A percentile compares a stretch with the other conserved stretches of the same genome.
Conservation (phyloP, 2,329 filamentous ascomycete genomes). For the Colletotrichum theobromicola region DNA sequence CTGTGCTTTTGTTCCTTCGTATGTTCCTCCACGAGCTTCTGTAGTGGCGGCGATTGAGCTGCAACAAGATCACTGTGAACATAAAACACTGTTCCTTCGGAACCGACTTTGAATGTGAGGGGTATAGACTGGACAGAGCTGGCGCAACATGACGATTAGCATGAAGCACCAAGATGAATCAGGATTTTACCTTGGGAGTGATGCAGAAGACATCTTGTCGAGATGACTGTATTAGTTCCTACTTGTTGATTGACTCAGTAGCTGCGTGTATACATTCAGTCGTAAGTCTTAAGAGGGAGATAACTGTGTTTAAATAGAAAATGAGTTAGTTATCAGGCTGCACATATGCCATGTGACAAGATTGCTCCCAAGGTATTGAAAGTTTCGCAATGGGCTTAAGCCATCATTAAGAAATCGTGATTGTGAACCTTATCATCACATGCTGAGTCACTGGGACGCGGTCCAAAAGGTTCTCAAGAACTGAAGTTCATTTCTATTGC, state of each 20-base stretch:
- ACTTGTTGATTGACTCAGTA: background rate
- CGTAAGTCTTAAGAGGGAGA: background rate
- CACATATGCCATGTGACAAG: background rate
- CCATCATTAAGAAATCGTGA: background rate
- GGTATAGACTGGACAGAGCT: background rate
- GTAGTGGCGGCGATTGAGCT: background rate
- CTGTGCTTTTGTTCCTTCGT: background rate
- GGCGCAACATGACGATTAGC: background rate
- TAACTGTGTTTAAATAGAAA: background rate
- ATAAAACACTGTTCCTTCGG: background rate
- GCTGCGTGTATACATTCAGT: background rate
- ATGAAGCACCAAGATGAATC: background rate
- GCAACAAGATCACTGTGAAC: background rate
- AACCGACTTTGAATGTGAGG: background rate
- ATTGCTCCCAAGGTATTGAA: background rate
- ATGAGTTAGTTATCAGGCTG: background rate
- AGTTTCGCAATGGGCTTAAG: background rate
- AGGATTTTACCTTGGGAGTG: background rate
- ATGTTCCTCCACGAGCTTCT: background rate
- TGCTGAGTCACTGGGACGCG: background rate
- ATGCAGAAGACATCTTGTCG: background rate
- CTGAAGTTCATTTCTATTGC: background rate
- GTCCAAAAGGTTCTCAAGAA: background rate
- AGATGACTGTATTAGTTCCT: background rate
- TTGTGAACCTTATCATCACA: background rate